Evolutionary conservation across 2,329 filamentous ascomycete genomes (phyloP), one percentile per base, ranked within the genome.

Genomic region (Arachnopeziza araneosa): DNA sequence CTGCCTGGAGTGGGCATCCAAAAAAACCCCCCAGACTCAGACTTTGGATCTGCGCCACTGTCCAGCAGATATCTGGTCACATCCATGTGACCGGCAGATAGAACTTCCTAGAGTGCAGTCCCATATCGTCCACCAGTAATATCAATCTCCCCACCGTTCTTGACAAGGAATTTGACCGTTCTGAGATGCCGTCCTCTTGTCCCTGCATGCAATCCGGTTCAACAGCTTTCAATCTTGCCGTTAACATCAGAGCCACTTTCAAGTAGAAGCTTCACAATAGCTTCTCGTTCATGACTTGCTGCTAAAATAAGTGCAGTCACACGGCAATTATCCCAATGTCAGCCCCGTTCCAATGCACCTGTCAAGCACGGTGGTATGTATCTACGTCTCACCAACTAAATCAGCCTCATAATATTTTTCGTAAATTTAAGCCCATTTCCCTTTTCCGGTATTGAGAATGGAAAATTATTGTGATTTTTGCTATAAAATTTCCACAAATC

Each of bases 1-100:
- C 52, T 26, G 52, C 52, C 19, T 54, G 52, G 23, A 54, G 17
- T 21, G 52, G n/a, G 32, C 4, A 14, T n/a, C 23, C 52, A 54
- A 6, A 30, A 26, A 30, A 30, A 66, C 58, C 32, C 59, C 64
- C 14, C 58, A 53, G 58, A 30, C 58, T 59, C 22, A 64, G 22
- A 24, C 8, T 54, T 54, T 30, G 32, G 9, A 30, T 54, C 24
- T 12, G 52, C 52, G n/a, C 52, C 24, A 14, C 26, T 54, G 2
- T n/a, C 24, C 12, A 54, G n/a, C 5, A 54, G 24, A 14, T 26
- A 14, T n/a, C 24, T 4, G 32, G n/a, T 24, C 7, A 54, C 24
- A 14, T 54, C 24, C 32, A 30, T 24, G 24, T 54, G 24, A 7
- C 24, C 52, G 10, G 2, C 24, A 19, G 4, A 19, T 7, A n/a